Base-by-base conservation (phyloP, 768 basidiomycete species). In the Daedaleopsis nitida region DNA sequence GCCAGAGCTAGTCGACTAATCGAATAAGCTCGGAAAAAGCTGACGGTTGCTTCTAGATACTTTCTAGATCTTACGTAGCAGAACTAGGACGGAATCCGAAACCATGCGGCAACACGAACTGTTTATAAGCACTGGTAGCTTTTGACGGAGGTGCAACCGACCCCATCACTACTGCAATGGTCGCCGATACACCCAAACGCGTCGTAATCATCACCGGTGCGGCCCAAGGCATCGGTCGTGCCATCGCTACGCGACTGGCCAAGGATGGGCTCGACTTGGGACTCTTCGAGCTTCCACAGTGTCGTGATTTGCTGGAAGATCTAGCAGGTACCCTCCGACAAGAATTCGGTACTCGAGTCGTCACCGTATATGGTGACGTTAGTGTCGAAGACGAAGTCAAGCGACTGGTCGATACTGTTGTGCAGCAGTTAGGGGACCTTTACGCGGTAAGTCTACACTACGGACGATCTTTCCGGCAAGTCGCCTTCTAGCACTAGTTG, bases 361-460 rank as follows among this genome's bases (percentile, higher is more conserved):
- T 69, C 6, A 23, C 66, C 32, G 67, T 76, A 9, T 61, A 72
- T 11, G 80, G 71, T 1, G 81, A 85, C 60, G 79, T 85, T 3
- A 68, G 73, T 52, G 51, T 65, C 56, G 67, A 84, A 56, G 64
- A 62, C 1, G 74, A 81, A 6, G 82, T 85, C 1, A 70, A 77
- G 55, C 58, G 27, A 6, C 73, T 83, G 72, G 68, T 86, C 3
- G 70, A 72, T 2, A 54, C 55, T 0, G 66, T 68, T 11, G 65
- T 70, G 1, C 45, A 69, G 5, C 61, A 65, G 11, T 69, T 83
- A 10, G 83, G 82, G 2, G 68, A 77, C 5, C 62, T 86, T 19
- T 80, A 83, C 62, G 81, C 82, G 34, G 83, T 84, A 52, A 60
- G 82, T 14, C 45, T n/a, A 17, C 24, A 16, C 13, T 6, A 21